Base-by-base conservation (phyloP, 805 yeast genomes). In the Dipodascopsis uninucleata region DNA sequence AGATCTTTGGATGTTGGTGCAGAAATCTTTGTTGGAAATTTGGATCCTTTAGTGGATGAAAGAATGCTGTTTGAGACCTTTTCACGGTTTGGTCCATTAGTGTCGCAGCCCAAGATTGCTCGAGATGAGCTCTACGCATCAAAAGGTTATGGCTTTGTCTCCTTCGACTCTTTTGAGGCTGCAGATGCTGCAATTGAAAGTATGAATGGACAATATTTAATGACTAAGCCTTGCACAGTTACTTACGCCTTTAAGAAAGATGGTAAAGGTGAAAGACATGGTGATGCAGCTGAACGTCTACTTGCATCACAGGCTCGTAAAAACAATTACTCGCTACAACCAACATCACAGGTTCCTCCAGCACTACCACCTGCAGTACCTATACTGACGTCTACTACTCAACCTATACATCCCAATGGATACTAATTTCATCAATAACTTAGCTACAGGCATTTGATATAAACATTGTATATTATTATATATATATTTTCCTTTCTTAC, bases 261-360 rank as follows among this genome's bases (percentile, higher is more conserved):
- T 41, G 74, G 71, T 16, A 71, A 74, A 46, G 60, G 74, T 47
- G 77, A 77, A 16, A 71, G 75, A 37, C 94, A 85, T 57, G 96
- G 96, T n/a, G 89, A 82, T 56, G 74, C 72, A 29, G 77, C 79
- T 0, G 96, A 89, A 61, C 71, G 96, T 55, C 52, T 74, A 41
- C 70, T 88, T 43, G 89, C 90, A 8, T 70, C 68, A 28, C 79
- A 76, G 55, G 88, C 87, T 2, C 70, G 71, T 56, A 66, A 66
- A 54, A 60, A 64, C 39, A 57, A 60, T 17, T 56, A 59, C 33
- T 35, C 47, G 10, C 36, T 52, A 24, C 51, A 39, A 20, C 38
- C 48, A 12, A 40, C 42, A n/a, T n/a, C n/a, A n/a, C n/a, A n/a
- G n/a, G n/a, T 26, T 42, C n/a, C n/a, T n/a, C n/a, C n/a, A n/a